A percentile compares a stretch with the other conserved stretches of the same genome.
Conservation (phyloP, 805 yeast species). For the Metschnikowia cubensis region DNA sequence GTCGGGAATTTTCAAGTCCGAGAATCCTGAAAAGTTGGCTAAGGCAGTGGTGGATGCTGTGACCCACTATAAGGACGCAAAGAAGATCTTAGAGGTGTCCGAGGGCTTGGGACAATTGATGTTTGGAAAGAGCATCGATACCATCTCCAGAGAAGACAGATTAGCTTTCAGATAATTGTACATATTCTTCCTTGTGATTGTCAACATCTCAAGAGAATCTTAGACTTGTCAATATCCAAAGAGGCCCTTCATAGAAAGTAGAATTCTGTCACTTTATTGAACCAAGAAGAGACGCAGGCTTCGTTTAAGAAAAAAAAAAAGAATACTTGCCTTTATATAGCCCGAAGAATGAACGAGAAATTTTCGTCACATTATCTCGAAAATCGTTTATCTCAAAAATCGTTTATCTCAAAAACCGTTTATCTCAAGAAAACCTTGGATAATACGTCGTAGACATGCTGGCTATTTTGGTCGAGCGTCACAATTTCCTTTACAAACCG, state of each 20-base stretch:
- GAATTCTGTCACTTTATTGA: too few relatives aligned
- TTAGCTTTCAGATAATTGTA: constrained; percentile 13
- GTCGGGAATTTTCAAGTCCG: constrained; percentile 73
- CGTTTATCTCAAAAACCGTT: constrained; percentile 10
- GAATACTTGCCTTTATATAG: too few relatives aligned
- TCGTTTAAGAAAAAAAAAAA: too few relatives aligned
- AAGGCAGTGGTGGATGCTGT: constrained; percentile 78
- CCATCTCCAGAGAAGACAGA: constrained; percentile 13
- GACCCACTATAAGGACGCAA: constrained; percentile 62
- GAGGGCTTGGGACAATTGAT: constrained; percentile 71
- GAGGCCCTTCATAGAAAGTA: neutral
- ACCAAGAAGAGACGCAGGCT: too few relatives aligned
- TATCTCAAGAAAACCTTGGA: constrained; percentile 19
- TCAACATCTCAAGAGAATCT: neutral
- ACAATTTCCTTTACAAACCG: constrained; percentile 37
- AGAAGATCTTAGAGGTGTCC: constrained; percentile 57
- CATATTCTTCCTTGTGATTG: neutral
- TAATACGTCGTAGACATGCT: constrained; percentile 20
- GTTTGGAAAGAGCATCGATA: constrained; percentile 63
- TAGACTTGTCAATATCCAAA: neutral
- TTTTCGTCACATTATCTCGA: neutral
- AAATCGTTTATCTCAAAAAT: constrained; percentile 15
- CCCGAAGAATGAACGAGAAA: too few relatives aligned
- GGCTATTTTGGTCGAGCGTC: constrained; percentile 23
- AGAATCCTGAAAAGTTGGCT: constrained; percentile 69